Conservation (phyloP, 2,329 filamentous ascomycete genomes). For the Apiospora malaysiana region DNA sequence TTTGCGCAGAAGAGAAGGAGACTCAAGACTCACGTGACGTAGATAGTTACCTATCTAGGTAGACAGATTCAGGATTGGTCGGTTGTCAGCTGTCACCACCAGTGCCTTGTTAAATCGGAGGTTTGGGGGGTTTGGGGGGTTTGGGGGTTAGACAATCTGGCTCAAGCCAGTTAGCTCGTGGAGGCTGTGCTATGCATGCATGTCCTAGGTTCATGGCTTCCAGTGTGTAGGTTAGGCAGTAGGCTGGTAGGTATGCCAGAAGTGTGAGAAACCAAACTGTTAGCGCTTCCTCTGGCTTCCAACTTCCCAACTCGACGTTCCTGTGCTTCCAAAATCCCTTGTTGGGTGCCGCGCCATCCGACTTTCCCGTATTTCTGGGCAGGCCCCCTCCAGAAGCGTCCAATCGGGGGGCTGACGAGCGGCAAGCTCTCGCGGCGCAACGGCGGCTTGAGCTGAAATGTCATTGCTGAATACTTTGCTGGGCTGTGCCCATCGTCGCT, state of each 20-base stretch:
- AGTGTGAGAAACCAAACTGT: background rate
- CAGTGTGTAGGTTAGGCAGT: too few relatives aligned
- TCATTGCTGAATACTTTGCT: background rate
- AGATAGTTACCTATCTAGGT: too few relatives aligned
- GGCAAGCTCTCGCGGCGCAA: too few relatives aligned
- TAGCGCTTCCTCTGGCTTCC: background rate
- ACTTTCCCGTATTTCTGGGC: background rate
- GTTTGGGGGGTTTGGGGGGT: too few relatives aligned
- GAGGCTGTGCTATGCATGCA: slow-evolving; percentile 13
- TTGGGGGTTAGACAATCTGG: background rate
- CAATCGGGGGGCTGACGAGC: background rate
- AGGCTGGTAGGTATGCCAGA: too few relatives aligned
- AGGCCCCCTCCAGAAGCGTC: background rate
- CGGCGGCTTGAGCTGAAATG: too few relatives aligned
- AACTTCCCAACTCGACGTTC: background rate
- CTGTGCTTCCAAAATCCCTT: background rate
- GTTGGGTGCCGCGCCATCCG: background rate
- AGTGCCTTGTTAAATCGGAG: too few relatives aligned
- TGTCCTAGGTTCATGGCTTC: slow-evolving; percentile 5
- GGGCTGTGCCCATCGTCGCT: slow-evolving; percentile 5
- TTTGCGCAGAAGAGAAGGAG: too few relatives aligned
- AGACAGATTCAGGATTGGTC: background rate
- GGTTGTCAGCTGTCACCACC: too few relatives aligned
- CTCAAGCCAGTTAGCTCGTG: background rate
- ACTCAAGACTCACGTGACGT: too few relatives aligned